Evolutionary conservation across 1,139 yeast species (phyloP).

Genomic region (Yamadazyma atmosphaerica): DNA sequence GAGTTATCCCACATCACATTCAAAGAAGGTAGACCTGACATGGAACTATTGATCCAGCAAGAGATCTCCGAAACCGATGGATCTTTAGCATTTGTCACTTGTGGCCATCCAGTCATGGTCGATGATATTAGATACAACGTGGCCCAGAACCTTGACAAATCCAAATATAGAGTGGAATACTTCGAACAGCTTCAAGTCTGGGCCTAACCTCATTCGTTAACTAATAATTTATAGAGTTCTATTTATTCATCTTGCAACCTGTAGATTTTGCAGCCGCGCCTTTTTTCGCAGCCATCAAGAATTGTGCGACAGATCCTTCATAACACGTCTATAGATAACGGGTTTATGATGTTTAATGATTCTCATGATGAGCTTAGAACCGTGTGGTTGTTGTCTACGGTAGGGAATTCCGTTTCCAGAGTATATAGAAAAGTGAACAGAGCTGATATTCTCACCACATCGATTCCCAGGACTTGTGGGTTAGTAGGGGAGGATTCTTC

Average conservation of each 20-base stretch:
- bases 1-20: constrained; percentile 25
- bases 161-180: constrained; percentile 24
- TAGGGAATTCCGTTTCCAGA: constrained; percentile 14
- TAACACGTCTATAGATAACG: background rate
- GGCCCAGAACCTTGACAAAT: constrained; percentile 20
- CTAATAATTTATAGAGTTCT: too few relatives aligned
- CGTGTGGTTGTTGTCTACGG: constrained; percentile 5
- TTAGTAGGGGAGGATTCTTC: constrained; percentile 25
- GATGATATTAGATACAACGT: constrained; percentile 29
- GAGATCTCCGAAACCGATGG: constrained; percentile 26
- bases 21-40: constrained; percentile 31
- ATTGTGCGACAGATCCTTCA: too few relatives aligned
- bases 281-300: too few relatives aligned
- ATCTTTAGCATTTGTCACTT: constrained; percentile 33
- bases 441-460: constrained; percentile 34
- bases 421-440: constrained; percentile 24
- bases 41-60: constrained; percentile 21
- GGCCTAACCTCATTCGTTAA: constrained; percentile 19
- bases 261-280: background rate
- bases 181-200: constrained; percentile 31
- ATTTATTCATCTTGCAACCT: background rate
- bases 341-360: background rate
- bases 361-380: constrained; percentile 6
- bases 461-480: constrained; percentile 50
- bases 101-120: constrained; percentile 41